Evolutionary conservation across 345 rosid species (phyloP), one percentile per base, ranked within the genome.

Genomic region (Excoecaria cochinchinensis): DNA sequence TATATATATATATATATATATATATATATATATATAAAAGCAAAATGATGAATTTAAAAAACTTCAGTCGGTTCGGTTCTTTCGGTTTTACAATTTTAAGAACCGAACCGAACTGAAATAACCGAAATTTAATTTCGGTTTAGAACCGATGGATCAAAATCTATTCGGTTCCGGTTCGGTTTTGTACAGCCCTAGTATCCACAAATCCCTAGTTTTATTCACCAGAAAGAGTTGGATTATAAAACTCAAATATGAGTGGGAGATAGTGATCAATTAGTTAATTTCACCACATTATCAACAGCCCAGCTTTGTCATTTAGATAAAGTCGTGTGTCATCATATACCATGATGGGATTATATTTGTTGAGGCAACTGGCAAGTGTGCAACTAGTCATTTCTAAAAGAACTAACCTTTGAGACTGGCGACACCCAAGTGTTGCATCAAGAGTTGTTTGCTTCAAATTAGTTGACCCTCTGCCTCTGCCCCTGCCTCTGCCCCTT

Each of bases 401-500:
- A 25, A 62, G 61, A 62, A 57, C 55, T 16, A 25, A 95, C 99
- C 99, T 95, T 80, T 87, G 93, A 85, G 95, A 82, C 72, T 80
- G 93, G 76, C 88, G 93, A 82, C 89, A 84, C 55, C 94, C 94
- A 58, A 89, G 81, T 70, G 88, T 63, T 64, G 85, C 76, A 86
- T 92, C 93, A 80, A 95, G 97, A 77, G 98, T 95, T 76, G 91
- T 89, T 85, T 95, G 97, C 85, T 90, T 91, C 87, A 95, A 81
- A 75, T 81, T 87, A 83, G 81, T 81, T 24, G 97, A 80, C 56
- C 96, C 88, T 77, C 82, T 84, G 65, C 89, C 90, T 81, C 84
- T 79, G 47, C 73, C 78, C 65, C 67, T 75, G 56, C 89, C 89
- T 40, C 83, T 78, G 19, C 87, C 89, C 79, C 97, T 90, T 86